Conservation (phyloP, 148 eudicot genomes). For the Heliosperma pusillum region DNA sequence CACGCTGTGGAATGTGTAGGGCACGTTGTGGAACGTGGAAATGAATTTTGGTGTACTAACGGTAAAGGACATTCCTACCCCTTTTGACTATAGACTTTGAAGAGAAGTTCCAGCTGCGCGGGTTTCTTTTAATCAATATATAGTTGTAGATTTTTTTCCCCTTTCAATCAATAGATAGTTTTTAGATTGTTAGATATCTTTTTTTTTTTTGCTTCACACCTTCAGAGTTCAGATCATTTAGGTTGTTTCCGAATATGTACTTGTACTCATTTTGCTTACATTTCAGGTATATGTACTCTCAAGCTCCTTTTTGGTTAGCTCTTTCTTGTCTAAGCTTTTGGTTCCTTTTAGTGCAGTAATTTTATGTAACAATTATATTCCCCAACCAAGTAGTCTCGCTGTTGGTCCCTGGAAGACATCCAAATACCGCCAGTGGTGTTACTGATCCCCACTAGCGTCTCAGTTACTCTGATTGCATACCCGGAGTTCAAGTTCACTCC, state of each 20-base stretch:
- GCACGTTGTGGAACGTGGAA: not conserved
- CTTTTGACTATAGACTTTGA: not conserved
- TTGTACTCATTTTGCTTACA: not conserved
- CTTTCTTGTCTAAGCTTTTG: not conserved
- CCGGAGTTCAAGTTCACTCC: too few relatives aligned
- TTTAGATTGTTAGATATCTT: not conserved
- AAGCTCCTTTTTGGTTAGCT: not conserved
- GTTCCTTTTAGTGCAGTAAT: not conserved
- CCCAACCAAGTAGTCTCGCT: not conserved
- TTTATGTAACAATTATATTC: not conserved
- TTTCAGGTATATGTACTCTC: not conserved
- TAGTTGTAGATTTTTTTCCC: not conserved
- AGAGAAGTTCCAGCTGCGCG: not conserved
- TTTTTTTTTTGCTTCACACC: not conserved
- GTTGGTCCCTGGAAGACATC: not conserved
- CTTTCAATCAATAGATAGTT: not conserved
- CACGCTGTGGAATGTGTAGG: not conserved
- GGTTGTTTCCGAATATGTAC: not conserved
- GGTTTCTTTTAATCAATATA: not conserved
- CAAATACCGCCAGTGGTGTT: not conserved
- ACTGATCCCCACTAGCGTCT: too few relatives aligned
- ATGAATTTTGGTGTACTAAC: not conserved
- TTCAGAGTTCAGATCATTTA: not conserved
- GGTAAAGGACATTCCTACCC: not conserved
- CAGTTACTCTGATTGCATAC: too few relatives aligned